These are phyloP conservation scores for Microcera coccophila DNA, from an alignment of 2,329 filamentous ascomycete species.

Conservation along the genomic window DNA sequence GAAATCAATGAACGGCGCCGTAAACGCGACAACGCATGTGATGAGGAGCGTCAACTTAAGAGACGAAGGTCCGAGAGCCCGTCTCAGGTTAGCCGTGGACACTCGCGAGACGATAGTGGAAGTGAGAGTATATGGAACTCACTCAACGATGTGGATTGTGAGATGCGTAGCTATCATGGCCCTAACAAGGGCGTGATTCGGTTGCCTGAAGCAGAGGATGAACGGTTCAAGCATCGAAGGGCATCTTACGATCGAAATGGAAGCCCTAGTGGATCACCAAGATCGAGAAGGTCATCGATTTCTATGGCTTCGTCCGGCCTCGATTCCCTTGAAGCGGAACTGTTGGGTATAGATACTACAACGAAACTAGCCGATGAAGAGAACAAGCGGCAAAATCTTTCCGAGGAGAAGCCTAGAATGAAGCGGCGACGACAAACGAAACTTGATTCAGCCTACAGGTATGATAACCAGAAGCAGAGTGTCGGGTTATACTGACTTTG, in stretches of 20 bases:
- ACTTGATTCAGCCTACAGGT: constrained; percentile 39
- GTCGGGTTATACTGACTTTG: too few species aligned
- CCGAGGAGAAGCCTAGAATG: constrained; percentile 20
- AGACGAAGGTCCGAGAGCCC: constrained; percentile 18
- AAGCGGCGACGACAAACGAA: constrained; percentile 34
- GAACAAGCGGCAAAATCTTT: constrained; percentile 17
- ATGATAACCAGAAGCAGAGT: constrained; percentile 7
- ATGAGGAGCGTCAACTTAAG: constrained; percentile 17
- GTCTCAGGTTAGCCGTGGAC: constrained; percentile 6
- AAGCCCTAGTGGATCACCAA: constrained; percentile 10
- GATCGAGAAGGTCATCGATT: constrained; percentile 29
- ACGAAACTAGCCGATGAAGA: constrained; percentile 27
- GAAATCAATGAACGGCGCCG: constrained; percentile 11
- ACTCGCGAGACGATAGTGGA: constrained; percentile 5
- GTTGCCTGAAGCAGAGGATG: not conserved
- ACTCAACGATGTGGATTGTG: constrained; percentile 10
- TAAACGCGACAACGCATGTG: constrained; percentile 15
- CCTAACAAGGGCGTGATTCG: not conserved
- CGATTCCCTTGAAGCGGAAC: constrained; percentile 38
- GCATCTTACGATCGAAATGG: not conserved
- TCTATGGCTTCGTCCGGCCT: constrained; percentile 35
- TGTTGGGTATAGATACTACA: constrained; percentile 33
- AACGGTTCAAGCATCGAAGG: not conserved
- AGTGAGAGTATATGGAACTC: constrained; percentile 8
- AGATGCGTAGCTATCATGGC: constrained; percentile 8